Evolutionary conservation across 257 asterid genomes (phyloP).

Genomic region (Echites panduratus): DNA sequence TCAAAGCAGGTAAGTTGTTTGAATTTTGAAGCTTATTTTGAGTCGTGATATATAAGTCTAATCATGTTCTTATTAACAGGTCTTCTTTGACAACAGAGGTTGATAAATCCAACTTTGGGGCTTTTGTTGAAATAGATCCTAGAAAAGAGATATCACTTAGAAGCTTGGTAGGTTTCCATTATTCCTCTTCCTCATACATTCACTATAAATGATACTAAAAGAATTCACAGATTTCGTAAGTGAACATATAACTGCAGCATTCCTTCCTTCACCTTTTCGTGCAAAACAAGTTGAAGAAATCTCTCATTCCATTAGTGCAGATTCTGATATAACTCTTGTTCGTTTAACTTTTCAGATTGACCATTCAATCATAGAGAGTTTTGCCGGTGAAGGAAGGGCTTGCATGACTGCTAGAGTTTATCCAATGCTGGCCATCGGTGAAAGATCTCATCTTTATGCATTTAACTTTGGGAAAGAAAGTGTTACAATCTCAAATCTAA

Average conservation of each 20-base stretch:
- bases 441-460: constrained; percentile 17
- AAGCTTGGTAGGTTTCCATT: constrained; percentile 21
- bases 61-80: constrained; percentile 9
- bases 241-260: neutral
- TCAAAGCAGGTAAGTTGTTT: constrained; percentile 24
- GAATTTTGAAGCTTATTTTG: neutral
- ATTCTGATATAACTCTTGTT: too few species aligned
- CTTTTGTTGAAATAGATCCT: constrained; percentile 28
- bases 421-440: constrained; percentile 20
- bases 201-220: neutral
- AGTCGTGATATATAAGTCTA: neutral
- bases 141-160: constrained; percentile 21
- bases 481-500: constrained; percentile 17
- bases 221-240: neutral
- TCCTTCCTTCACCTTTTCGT: too few species aligned
- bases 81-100: constrained; percentile 25
- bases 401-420: constrained; percentile 37
- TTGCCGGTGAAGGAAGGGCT: constrained; percentile 29
- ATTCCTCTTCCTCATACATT: neutral
- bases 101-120: constrained; percentile 24
- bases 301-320: too few species aligned
- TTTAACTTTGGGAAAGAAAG: constrained; percentile 29
- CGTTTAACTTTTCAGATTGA: constrained; percentile 23
- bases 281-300: too few species aligned
- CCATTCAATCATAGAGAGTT: constrained; percentile 36